Base-by-base conservation (phyloP, 75 land plant genomes). In the Pinus tabuliformis region DNA sequence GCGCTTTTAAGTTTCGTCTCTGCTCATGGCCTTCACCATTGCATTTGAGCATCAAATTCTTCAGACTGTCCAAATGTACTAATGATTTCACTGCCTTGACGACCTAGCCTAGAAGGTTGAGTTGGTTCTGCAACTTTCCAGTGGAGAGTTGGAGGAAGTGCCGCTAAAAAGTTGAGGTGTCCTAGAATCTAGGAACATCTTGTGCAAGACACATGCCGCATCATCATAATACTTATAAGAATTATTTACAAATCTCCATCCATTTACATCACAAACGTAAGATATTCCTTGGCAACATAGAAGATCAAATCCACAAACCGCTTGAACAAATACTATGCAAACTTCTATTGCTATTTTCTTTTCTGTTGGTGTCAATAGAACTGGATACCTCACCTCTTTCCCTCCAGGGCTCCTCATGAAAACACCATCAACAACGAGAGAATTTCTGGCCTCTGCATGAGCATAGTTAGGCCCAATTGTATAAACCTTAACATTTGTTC, bases 1-100 rank as follows among this genome's bases (percentile, higher is more conserved):
- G 99, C 99, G 85, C 94, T 97, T 82, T 97, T 97, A 12, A 97
- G 87, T 74, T 97, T 97, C 73, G 98, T 97, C 99, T 97, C 99
- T 57, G 94, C 76, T 79, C 99, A 86, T 70, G 98, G 93, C 62
- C 87, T 91, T 70, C 98, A 26, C 98, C 95, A 85, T 95, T 97
- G 80, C 95, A 97, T 68, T 97, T 97, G 60, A 95, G 83, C 95
- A 97, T 92, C 77, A 97, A 97, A 87, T 82, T 97, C 99, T 81
- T 97, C 99, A 28, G 95, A 81, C 83, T 95, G 96, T 18, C 99
- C 99, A 86, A 95, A 97, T 59, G 91, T 92, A 63, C 99, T 98
- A 79, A 90, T 90, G n/a, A 91, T 78, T 24, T 90, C 83, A 86
- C 99, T 97, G 49, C 95, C 99, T 74, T 97, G 99, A 60, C 99